Evolutionary conservation across 73 alveolate species (phyloP), one percentile per base, ranked within the genome.

Genomic region (Paraurostyla sp.): DNA sequence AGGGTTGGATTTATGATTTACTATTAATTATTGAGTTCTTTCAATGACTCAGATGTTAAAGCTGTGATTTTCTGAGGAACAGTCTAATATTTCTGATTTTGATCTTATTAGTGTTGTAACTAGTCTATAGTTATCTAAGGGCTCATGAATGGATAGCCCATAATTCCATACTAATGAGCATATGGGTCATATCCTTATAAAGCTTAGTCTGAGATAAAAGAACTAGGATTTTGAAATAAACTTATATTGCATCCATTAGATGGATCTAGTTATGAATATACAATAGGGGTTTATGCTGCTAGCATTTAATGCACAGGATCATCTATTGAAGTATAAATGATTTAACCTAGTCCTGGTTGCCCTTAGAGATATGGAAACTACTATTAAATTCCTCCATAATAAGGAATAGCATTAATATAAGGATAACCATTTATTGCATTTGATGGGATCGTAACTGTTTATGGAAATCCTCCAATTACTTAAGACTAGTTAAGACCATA

Each of bases 231-330:
- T n/a, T 54, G 30, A 54, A 20, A 54, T 6, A 18, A 54, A 54
- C 23, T 54, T 6, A 54, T 7, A 6, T 54, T 54, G 30, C 13
- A 20, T 54, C 23, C 23, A 54, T 27, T 54, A 54, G 27, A 54
- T 9, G 69, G 69, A 54, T 54, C 69, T 13, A 54, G 69, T 54
- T 54, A n/a, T 6, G 69, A 20, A n/a, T 20, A 54, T 9, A 54
- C 69, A 54, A 54, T 54, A 35, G 69, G 69, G 6, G 69, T 54
- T 18, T 54, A 54, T 7, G 69, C 69, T 20, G 69, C 69, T 54
- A 54, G 27, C 23, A 54, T 6, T 18, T 54, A 18, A 6, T 54
- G 30, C 9, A 54, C 23, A 54, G 69, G 69, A n/a, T 54, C 69
- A 9, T 54, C 69, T 54, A 54, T 9, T 35, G 23, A 4, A 54